Conservation (phyloP, 352 stramenopile genomes). For the Phytopythium oedochilum region DNA sequence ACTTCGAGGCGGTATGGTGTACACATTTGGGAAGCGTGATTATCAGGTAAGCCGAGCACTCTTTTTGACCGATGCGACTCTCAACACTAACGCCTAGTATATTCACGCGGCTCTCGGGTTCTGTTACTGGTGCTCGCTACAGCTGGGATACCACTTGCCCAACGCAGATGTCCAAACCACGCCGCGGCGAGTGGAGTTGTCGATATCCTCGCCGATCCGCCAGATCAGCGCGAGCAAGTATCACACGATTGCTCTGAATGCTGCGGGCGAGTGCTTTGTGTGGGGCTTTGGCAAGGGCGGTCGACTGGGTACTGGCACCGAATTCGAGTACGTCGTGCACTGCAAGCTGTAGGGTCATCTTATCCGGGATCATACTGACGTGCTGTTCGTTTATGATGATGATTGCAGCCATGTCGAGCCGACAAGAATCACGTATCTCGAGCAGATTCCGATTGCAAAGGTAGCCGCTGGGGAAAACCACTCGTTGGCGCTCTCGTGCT, state of each 20-base stretch:
- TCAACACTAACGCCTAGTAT: too few relatives aligned
- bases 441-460: slow-evolving; percentile 53
- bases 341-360: neutral
- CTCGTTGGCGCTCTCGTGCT: slow-evolving; percentile 59
- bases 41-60: slow-evolving; percentile 52
- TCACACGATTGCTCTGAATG: slow-evolving; percentile 71
- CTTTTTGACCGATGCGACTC: neutral
- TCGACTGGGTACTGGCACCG: slow-evolving; percentile 62
- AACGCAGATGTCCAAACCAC: slow-evolving; percentile 72
- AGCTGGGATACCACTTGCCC: slow-evolving; percentile 81
- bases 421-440: slow-evolving; percentile 33
- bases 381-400: neutral
- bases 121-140: neutral
- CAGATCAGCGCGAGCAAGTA: slow-evolving; percentile 78
- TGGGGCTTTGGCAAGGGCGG: slow-evolving; percentile 85
- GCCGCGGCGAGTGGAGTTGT: slow-evolving; percentile 58
- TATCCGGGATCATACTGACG: neutral
- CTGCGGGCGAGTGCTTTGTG: slow-evolving; percentile 59
- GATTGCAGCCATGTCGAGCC: slow-evolving; percentile 55
- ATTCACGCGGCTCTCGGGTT: too few relatives aligned
- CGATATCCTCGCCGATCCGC: slow-evolving; percentile 38
- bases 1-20: slow-evolving; percentile 45
- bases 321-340: slow-evolving; percentile 57
- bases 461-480: slow-evolving; percentile 80
- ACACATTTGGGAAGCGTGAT: slow-evolving; percentile 83